Evolutionary conservation across 768 basidiomycete genomes (phyloP).

Genomic region (Tephrocybe rancida): DNA sequence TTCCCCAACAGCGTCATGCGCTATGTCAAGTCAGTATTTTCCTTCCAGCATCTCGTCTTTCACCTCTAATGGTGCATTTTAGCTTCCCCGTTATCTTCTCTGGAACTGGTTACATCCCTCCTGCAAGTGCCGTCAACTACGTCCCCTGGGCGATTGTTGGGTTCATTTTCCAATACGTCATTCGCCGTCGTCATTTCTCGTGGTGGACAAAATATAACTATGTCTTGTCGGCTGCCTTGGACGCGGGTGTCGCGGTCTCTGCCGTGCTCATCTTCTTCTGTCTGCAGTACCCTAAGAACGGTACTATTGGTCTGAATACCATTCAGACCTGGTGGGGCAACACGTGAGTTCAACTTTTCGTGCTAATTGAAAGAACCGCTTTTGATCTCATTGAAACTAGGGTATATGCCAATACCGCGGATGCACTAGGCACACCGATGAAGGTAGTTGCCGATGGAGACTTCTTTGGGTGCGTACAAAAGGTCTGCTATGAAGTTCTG

Average conservation of each 20-base stretch:
- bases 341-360: slow-evolving; percentile 33
- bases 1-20: slow-evolving; percentile 66
- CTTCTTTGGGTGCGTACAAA: slow-evolving; percentile 31
- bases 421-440: slow-evolving; percentile 38
- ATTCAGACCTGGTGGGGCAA: slow-evolving; percentile 78
- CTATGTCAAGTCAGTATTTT: slow-evolving; percentile 58
- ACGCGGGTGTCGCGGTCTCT: slow-evolving; percentile 66
- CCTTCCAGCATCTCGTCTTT: not conserved
- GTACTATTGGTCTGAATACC: slow-evolving; percentile 54
- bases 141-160: slow-evolving; percentile 68
- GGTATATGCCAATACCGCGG: slow-evolving; percentile 42
- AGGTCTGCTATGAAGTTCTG: not conserved
- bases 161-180: slow-evolving; percentile 65
- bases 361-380: not conserved
- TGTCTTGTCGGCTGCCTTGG: slow-evolving; percentile 72
- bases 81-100: slow-evolving; percentile 62
- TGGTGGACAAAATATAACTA: slow-evolving; percentile 77
- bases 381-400: slow-evolving; percentile 18
- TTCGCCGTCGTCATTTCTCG: slow-evolving; percentile 60
- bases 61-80: not conserved
- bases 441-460: slow-evolving; percentile 29
- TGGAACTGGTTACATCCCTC: slow-evolving; percentile 63
- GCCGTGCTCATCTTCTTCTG: slow-evolving; percentile 38
- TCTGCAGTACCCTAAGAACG: slow-evolving; percentile 67
- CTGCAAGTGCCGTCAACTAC: slow-evolving; percentile 69